Conservation (phyloP, 345 rosid genomes). For the Brassica carinata region DNA sequence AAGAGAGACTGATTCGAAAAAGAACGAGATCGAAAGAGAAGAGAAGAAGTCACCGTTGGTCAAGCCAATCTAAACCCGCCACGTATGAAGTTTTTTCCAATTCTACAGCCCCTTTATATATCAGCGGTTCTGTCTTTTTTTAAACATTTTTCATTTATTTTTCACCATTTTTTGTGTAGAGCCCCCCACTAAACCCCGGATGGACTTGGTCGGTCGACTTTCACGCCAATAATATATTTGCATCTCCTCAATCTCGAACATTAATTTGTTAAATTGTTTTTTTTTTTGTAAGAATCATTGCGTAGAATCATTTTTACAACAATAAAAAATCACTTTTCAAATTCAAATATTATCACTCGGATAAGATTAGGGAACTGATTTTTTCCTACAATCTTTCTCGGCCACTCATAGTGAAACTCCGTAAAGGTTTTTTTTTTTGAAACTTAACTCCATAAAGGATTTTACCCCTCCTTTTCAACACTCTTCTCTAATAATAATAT, state of each 20-base stretch:
- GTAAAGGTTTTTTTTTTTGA: no score
- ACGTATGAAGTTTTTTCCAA: no score
- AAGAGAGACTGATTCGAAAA: no score
- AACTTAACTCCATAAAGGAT: neutral
- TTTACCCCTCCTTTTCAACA: neutral
- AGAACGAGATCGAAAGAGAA: no score
- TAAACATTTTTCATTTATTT: no score
- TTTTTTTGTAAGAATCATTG: neutral
- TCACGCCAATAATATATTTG: neutral
- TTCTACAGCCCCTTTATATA: no score
- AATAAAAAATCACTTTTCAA: neutral
- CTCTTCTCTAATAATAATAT: neutral
- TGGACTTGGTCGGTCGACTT: no score
- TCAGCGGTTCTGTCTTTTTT: no score
- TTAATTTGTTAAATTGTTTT: neutral
- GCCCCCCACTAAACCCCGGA: no score
- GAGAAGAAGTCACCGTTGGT: no score
- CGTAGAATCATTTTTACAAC: neutral
- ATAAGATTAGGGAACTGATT: slow-evolving; percentile 2
- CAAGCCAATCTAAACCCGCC: no score
- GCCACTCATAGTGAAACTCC: neutral
- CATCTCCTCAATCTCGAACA: neutral
- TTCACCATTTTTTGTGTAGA: no score
- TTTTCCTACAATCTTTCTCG: neutral
- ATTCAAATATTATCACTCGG: neutral